Evolutionary conservation across 352 stramenopile genomes (phyloP), one percentile per base, ranked within the genome.

Genomic region (Phytopythium mirpurense): DNA sequence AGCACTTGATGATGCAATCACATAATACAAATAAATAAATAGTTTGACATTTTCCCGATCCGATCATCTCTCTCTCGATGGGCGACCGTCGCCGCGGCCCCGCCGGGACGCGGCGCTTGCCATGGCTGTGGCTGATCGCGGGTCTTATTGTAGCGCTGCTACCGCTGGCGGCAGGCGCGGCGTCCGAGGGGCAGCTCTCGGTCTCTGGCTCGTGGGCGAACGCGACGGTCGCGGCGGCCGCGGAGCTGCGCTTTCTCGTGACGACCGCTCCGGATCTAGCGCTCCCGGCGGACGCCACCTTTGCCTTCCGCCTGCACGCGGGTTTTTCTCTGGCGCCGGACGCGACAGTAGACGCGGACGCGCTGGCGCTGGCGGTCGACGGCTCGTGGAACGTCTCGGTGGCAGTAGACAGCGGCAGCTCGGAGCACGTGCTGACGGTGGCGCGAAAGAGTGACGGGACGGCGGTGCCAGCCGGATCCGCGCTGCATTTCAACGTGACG

Each of bases 221-320:
- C 46, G 40, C 43, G 44, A 70, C 68, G 14, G 63, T 67, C 42
- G n/a, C 37, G 27, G 56, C 60, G 15, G 16, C 48, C 1, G 19
- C 66, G 3, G 47, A 36, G 26, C 41, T 81, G 6, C 42, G 46
- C 16, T 24, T 81, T 4, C 18, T 53, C 6, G 41, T 81, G 38
- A 63, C 58, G 21, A 70, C 54, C 38, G 56, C 53, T n/a, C 55
- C 51, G 21, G 57, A 64, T 29, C 52, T 53, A 10, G 16, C 44
- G 32, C 43, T 82, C 9, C 54, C 72, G 24, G 37, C 31, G 19
- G 62, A 80, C 49, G 57, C 65, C 2, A 31, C 59, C 23, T 51
- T 83, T 31, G 44, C 52, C 31, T 72, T 83, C 49, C 51, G 57
- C 8, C 27, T 83, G 9, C 46, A 60, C 23, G 31, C 47, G 19